Evolutionary conservation across 176 grass and related monocot species (phyloP).

Genomic region (Avena eriantha): DNA sequence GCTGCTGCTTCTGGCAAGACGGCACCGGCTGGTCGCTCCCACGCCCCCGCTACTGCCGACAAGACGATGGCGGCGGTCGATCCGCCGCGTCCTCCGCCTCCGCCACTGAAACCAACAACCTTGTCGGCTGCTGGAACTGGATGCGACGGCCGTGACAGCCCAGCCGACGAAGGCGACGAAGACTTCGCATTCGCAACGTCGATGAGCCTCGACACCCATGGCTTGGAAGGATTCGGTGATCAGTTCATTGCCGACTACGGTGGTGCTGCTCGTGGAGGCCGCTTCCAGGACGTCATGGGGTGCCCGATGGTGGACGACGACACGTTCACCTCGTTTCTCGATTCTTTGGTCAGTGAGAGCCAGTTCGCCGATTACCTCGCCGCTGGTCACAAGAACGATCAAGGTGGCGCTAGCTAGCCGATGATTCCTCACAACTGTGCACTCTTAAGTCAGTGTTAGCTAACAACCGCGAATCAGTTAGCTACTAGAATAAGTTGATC

Average conservation of each 20-base stretch:
- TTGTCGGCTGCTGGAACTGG: conserved; percentile 14
- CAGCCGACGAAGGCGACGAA: not conserved
- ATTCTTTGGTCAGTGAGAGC: conserved; percentile 56
- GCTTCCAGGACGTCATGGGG: conserved; percentile 15
- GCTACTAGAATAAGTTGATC: no score
- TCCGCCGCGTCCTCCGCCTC: not conserved
- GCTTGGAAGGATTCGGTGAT: conserved; percentile 35
- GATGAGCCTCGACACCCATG: conserved; percentile 30
- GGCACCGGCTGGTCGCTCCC: not conserved
- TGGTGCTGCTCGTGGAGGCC: conserved; percentile 1
- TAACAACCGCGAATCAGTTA: no score
- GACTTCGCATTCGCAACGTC: conserved; percentile 35
- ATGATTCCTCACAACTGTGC: not conserved
- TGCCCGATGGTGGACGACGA: conserved; percentile 46
- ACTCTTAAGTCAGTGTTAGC: no score
- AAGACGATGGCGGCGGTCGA: not conserved
- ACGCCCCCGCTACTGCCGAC: not conserved
- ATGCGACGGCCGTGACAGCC: not conserved
- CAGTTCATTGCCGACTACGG: not conserved
- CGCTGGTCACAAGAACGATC: conserved; percentile 20
- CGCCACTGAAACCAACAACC: not conserved
- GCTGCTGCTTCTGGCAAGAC: conserved; percentile 3
- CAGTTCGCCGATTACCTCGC: conserved; percentile 17
- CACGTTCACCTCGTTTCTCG: conserved; percentile 65
- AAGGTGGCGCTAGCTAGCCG: conserved; percentile 26